Evolutionary conservation across 208 protist species (phyloP), one percentile per base, ranked within the genome.

Genomic region (Trypanosoma cruzi): DNA sequence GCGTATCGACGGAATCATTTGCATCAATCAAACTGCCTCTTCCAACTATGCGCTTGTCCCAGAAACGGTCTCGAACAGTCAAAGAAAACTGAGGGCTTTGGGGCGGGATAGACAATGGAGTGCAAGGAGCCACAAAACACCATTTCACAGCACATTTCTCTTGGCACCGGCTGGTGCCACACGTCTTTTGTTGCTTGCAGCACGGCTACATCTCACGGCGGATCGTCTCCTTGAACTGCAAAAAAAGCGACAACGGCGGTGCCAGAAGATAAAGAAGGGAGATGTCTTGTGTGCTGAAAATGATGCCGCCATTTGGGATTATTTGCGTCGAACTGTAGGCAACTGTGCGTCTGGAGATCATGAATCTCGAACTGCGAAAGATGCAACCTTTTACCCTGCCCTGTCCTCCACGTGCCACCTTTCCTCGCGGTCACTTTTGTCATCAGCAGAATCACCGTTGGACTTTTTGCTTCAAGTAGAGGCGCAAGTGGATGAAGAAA

Each of bases 21-120:
- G 77, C 58, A 37, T 88, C 60, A 77, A 73, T 26, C 65, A 82
- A 49, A 80, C 69, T 0, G 68, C 81, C 28, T 82, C 80, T 8
- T 82, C 80, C 6, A 58, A 72, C 62, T 82, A 77, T 29, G 64
- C 57, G 40, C 56, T 85, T 31, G 26, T 26, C 18, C 68, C 24
- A 24, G 52, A 62, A 31, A 52, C 13, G 2, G 20, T 16, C 37
- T 40, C 34, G n/a, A 28, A 13, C 22, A 40, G 14, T 49, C 48
- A 5, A 2, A 32, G 4, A 24, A 42, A 54, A 54, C 29, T 4
- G 18, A 11, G 28, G 16, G 0, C 36, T 26, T 48, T 46, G 2
- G 56, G 36, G 18, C 13, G 36, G 36, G 49, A 54, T 20, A 54
- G 50, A 24, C 42, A 44, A 16, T 54, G 50, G 42, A 22, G 55